Base-by-base conservation (phyloP, 805 yeast species). In the Monosporozyma servazzii region DNA sequence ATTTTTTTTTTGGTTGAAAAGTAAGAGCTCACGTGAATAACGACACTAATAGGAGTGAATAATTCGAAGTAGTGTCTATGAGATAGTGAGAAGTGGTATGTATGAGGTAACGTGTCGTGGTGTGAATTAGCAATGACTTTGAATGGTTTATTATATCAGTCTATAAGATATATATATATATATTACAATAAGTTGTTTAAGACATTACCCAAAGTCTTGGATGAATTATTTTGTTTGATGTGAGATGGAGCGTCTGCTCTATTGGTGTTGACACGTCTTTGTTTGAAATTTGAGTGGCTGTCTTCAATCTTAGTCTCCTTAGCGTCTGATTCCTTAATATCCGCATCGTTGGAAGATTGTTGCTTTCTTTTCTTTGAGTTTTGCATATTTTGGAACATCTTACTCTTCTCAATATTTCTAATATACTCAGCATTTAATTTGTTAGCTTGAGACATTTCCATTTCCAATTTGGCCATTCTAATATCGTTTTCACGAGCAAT, bases 361-460 rank as follows among this genome's bases (percentile, higher is more conserved):
- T 31, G 41, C 8, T 31, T 45, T 42, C 58, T 56, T 55, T 66
- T 66, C 42, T 60, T 66, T 37, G 65, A 61, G 49, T 70, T 69
- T 49, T 64, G 67, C 6, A 89, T 87, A 52, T 81, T 82, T 44
- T 78, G 76, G 48, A 88, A 75, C 83, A 84, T 84, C 73, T 88
- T 88, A 54, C 93, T 83, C 57, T 80, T 81, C 64, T 91, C 97
- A 44, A 91, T 90, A 62, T 88, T 89, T 57, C 77, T 78, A 53
- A 90, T 79, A 64, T 84, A 93, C 17, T 84, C 79, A 69, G 88
- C 88, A 72, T 90, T 90, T 66, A 91, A 76, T 59, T 87, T 85
- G 51, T 82, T 85, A 41, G 95, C 96, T 67, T 88, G 96, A 1
- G 95, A 78, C 37, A 93, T 79, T 67, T 93, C 98, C 54, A 95